Evolutionary conservation across 1,284 basidiomycete species (phyloP), one percentile per base, ranked within the genome.

Genomic region (Ustilago trichophora): DNA sequence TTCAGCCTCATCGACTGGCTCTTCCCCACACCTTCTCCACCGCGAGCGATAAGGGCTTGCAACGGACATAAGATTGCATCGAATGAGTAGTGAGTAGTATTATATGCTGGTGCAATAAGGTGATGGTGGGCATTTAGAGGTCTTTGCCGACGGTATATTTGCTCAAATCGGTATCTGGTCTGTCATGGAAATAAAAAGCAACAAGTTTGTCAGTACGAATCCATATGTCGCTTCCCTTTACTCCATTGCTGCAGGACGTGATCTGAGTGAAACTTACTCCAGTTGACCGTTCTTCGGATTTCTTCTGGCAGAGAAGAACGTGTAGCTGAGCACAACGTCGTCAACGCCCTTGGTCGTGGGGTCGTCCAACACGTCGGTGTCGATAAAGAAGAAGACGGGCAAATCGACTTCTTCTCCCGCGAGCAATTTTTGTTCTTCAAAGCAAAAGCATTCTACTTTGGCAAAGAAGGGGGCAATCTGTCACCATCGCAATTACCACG

Each of bases 361-460:
- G 75, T 98, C 96, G 13, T 98, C 93, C 36, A 95, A 84, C 56
- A 97, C 88, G 78, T 98, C 96, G 59, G 91, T 90, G 85, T 99
- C 96, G 71, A 98, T 95, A 85, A 99, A 99, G 85, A 98, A 99
- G 66, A 98, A 87, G 24, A 99, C 86, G 15, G 96, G 96, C 86
- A 98, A 91, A 83, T 99, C 96, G 16, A 99, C 92, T 82, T 98
- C 94, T 83, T 98, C 96, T 19, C 91, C 90, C 0, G 95, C 94
- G 19, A 97, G 85, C 16, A 99, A 87, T 76, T 90, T 91, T 83
- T 99, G 96, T 82, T 98, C 96, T 82, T 99, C 96, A 75, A 98
- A 98, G 83, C 96, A 99, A 85, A 99, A 99, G 76, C 96, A 99
- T 83, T 99, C 96, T 8, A 98, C 93, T 84, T 99, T 99, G 54